phyloP scores from a whole-genome alignment of 306 rosid genomes.

The Senna siamea region DNA sequence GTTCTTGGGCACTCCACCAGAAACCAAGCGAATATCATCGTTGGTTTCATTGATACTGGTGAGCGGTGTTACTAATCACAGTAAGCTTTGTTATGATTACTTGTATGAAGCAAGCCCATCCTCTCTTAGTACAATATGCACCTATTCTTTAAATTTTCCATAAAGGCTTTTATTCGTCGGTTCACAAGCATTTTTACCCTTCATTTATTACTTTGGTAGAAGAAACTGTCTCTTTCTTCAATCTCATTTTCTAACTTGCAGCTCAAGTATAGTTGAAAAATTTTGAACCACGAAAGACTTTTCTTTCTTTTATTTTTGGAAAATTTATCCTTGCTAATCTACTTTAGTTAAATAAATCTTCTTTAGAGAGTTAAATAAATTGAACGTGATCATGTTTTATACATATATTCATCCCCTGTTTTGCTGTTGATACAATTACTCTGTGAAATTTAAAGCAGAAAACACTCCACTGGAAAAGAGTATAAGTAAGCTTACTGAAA shows the following conservation, averaged over 20 bases:
- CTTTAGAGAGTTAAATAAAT: too few relatives aligned
- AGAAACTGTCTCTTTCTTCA: constrained; percentile 34
- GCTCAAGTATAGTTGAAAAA: constrained; percentile 7
- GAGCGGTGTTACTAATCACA: constrained; percentile 31
- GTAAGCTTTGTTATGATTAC: constrained; percentile 18
- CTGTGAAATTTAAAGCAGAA: constrained; percentile 24
- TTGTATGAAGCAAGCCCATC: constrained; percentile 29
- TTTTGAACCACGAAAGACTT: too few relatives aligned
- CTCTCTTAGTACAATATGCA: constrained; percentile 15
- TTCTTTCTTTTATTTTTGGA: too few relatives aligned
- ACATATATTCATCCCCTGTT: background rate
- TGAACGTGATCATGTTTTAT: constrained; percentile 11
- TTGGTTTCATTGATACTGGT: constrained; percentile 86
- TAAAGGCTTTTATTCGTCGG: constrained; percentile 35
- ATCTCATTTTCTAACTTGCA: constrained; percentile 19
- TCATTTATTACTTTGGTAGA: constrained; percentile 35
- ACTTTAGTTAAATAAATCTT: too few relatives aligned
- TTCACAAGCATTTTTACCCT: constrained; percentile 24
- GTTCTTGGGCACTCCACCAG: constrained; percentile 52
- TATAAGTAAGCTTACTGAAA: background rate
- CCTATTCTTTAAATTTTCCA: constrained; percentile 36
- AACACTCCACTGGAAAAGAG: background rate
- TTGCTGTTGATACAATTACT: constrained; percentile 10
- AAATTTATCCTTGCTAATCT: too few relatives aligned
- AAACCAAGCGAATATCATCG: constrained; percentile 67